These are phyloP conservation scores for Stagonosporopsis chrysanthemi DNA, from an alignment of 2,329 filamentous ascomycete species.

Conservation along the genomic window DNA sequence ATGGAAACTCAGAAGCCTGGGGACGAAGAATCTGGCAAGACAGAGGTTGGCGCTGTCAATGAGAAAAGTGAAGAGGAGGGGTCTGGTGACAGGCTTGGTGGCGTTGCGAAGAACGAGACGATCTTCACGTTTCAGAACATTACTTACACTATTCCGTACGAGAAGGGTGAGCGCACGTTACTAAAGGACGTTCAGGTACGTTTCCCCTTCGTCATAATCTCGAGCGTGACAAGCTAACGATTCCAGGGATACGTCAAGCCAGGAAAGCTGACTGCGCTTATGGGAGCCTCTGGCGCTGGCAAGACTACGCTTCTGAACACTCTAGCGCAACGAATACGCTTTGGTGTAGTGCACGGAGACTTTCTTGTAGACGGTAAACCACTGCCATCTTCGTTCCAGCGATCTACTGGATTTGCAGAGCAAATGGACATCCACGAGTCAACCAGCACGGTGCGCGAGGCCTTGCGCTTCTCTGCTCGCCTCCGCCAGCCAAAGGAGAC, in stretches of 20 bases:
- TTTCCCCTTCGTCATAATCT: background rate
- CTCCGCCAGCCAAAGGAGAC: constrained; percentile 67
- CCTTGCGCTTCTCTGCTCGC: constrained; percentile 68
- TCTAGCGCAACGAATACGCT: constrained; percentile 53
- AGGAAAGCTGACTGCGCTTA: constrained; percentile 85
- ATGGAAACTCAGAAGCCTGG: constrained; percentile 61
- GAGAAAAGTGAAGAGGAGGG: constrained; percentile 37
- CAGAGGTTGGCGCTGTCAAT: constrained; percentile 34
- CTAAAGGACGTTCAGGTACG: constrained; percentile 63
- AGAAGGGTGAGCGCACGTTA: constrained; percentile 55
- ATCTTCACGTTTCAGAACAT: constrained; percentile 83
- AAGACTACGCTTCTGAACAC: constrained; percentile 50
- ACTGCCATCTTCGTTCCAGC: constrained; percentile 74
- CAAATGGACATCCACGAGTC: constrained; percentile 69
- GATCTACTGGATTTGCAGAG: constrained; percentile 79
- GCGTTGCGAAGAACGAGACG: constrained; percentile 67
- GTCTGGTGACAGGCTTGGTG: constrained; percentile 42
- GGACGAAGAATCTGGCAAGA: constrained; percentile 61
- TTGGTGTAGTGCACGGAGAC: constrained; percentile 55
- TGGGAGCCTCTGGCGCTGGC: constrained; percentile 66
- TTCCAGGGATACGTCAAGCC: constrained; percentile 82
- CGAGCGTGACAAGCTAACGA: background rate
- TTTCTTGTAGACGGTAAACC: constrained; percentile 54
- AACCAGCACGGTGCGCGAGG: constrained; percentile 69
- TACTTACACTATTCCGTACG: constrained; percentile 73